Evolutionary conservation across 805 yeast species (phyloP).

Genomic region (Priceomyces fermenticarens): DNA sequence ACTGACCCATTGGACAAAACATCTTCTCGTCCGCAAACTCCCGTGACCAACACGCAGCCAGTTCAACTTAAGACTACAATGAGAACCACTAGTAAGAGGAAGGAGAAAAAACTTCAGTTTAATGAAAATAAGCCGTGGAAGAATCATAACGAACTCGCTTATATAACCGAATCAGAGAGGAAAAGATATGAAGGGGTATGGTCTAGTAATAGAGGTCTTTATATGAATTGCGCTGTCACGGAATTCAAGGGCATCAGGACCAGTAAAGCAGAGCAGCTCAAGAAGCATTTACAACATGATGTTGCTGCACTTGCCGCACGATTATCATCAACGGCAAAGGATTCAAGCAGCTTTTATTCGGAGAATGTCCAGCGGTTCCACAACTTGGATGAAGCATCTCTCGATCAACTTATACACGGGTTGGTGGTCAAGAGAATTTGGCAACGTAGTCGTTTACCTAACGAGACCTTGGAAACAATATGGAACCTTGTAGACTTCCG

Average conservation of each 20-base stretch:
- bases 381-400: constrained; percentile 22
- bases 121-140: constrained; percentile 95
- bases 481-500: constrained; percentile 71
- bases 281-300: constrained; percentile 9
- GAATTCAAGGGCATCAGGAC: constrained; percentile 26
- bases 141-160: constrained; percentile 60
- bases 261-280: too few species aligned
- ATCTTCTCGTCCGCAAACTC: constrained; percentile 10
- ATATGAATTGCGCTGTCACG: constrained; percentile 40
- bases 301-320: constrained; percentile 30
- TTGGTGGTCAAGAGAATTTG: constrained; percentile 75
- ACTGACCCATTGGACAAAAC: not conserved
- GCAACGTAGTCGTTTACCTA: constrained; percentile 72
- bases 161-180: constrained; percentile 60
- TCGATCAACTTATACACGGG: constrained; percentile 46
- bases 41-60: constrained; percentile 13
- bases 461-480: constrained; percentile 51
- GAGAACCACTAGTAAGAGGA: constrained; percentile 41
- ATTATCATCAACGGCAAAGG: constrained; percentile 26
- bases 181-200: constrained; percentile 92
- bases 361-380: constrained; percentile 28
- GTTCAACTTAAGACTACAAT: constrained; percentile 51
- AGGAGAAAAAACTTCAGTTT: constrained; percentile 46
- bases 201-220: constrained; percentile 80
- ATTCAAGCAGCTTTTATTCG: constrained; percentile 15